Evolutionary conservation across 106 monocot genomes (phyloP).

Genomic region (Chionographis japonica): DNA sequence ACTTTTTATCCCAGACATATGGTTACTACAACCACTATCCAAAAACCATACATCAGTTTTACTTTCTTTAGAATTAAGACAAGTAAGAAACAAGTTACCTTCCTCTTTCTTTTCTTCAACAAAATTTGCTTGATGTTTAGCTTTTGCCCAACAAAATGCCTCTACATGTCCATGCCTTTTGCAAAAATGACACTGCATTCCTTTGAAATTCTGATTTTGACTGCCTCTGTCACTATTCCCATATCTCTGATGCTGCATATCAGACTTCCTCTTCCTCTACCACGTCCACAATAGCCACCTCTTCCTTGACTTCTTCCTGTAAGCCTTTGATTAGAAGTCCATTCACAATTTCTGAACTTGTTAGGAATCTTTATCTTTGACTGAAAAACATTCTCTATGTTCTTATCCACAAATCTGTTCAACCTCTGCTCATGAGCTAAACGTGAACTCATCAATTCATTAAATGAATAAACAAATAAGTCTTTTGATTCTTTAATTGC

Average conservation of each 20-base stretch:
- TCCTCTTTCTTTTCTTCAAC: too few species aligned
- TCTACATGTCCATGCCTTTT: neutral
- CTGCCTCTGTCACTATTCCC: too few species aligned
- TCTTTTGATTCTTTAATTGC: constrained; percentile 1
- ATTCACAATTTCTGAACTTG: neutral
- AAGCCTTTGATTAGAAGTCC: too few species aligned
- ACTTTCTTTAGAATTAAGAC: neutral
- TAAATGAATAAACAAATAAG: neutral
- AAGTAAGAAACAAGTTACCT: constrained; percentile 11
- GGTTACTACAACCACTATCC: constrained; percentile 6
- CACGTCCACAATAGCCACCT: constrained; percentile 3
- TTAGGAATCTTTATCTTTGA: too few species aligned
- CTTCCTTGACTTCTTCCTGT: neutral
- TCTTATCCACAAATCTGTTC: neutral
- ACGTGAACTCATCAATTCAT: constrained; percentile 3
- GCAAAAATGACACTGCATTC: neutral
- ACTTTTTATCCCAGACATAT: neutral
- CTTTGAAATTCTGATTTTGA: too few species aligned
- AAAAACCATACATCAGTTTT: constrained; percentile 5
- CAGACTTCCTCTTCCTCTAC: neutral
- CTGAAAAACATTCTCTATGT: neutral
- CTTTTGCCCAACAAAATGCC: neutral
- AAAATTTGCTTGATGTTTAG: neutral
- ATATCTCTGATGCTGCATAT: neutral
- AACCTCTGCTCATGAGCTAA: constrained; percentile 7